Evolutionary conservation across 2,329 filamentous ascomycete genomes (phyloP).

Genomic region (Fusarium burgessii): DNA sequence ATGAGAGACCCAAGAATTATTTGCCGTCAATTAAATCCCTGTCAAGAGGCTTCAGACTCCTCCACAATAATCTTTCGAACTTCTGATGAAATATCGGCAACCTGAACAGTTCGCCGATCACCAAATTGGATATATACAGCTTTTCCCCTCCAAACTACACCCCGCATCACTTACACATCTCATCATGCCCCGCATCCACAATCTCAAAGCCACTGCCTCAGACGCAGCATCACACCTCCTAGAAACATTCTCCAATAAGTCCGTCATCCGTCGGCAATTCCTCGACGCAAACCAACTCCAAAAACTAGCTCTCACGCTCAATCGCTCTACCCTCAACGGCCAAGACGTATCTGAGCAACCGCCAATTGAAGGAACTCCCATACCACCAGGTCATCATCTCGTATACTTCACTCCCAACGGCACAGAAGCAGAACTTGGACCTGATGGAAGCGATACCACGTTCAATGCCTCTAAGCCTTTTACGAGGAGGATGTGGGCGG

Average conservation of each 20-base stretch:
- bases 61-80: neutral
- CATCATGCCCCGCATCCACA: slow-evolving; percentile 22
- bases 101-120: neutral
- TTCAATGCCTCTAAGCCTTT: slow-evolving; percentile 72
- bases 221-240: slow-evolving; percentile 51
- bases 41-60: too few species aligned
- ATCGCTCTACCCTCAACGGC: slow-evolving; percentile 58
- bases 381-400: slow-evolving; percentile 72
- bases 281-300: slow-evolving; percentile 74
- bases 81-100: neutral
- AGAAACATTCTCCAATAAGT: slow-evolving; percentile 46
- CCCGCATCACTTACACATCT: slow-evolving; percentile 19
- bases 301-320: slow-evolving; percentile 69
- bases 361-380: slow-evolving; percentile 58
- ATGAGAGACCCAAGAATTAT: too few species aligned
- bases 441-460: slow-evolving; percentile 70
- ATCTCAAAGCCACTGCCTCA: slow-evolving; percentile 40
- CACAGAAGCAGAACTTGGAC: slow-evolving; percentile 65
- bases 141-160: slow-evolving; percentile 6
- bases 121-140: too few species aligned
- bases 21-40: fast-evolving
- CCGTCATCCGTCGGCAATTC: slow-evolving; percentile 56
- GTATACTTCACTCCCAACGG: slow-evolving; percentile 72
- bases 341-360: slow-evolving; percentile 54
- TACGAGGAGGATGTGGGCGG: slow-evolving; percentile 76